Conservation (phyloP, 495 filamentous ascomycete genomes). For the Annulohypoxylon moriforme region DNA sequence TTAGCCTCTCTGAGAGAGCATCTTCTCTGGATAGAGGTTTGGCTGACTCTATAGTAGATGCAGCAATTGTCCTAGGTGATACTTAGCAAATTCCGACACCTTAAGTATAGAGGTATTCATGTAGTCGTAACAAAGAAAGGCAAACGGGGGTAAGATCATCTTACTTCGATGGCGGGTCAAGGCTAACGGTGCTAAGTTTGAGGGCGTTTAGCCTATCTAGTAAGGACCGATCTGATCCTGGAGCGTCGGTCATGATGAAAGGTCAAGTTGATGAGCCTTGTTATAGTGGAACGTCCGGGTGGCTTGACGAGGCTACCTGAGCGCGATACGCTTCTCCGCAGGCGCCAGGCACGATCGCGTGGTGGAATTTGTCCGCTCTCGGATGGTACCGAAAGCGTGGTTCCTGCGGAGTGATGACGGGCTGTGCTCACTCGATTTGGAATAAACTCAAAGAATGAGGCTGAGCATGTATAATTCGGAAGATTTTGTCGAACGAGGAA, state of each 20-base stretch:
- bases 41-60: constrained; percentile 40
- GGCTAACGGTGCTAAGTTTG: constrained; percentile 52
- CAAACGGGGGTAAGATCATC: constrained; percentile 26
- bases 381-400: background rate
- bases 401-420: background rate
- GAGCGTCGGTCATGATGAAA: constrained; percentile 66
- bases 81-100: constrained; percentile 26
- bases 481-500: background rate
- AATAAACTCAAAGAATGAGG: background rate
- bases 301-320: constrained; percentile 26
- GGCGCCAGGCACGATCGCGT: background rate
- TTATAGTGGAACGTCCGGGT: background rate
- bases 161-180: constrained; percentile 52
- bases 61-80: constrained; percentile 21
- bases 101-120: background rate
- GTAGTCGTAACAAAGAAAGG: constrained; percentile 7
- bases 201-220: constrained; percentile 87
- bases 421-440: background rate
- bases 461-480: background rate
- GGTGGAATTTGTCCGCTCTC: background rate
- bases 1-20: constrained; percentile 56
- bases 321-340: background rate
- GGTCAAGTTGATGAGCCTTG: constrained; percentile 16
- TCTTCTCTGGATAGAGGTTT: constrained; percentile 55
- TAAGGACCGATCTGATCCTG: constrained; percentile 85